Percentiles rank a stretch among this genome's conserved stretches.
phyloP scores from a whole-genome alignment of 768 basidiomycete species.

The Lactarius sp. region DNA sequence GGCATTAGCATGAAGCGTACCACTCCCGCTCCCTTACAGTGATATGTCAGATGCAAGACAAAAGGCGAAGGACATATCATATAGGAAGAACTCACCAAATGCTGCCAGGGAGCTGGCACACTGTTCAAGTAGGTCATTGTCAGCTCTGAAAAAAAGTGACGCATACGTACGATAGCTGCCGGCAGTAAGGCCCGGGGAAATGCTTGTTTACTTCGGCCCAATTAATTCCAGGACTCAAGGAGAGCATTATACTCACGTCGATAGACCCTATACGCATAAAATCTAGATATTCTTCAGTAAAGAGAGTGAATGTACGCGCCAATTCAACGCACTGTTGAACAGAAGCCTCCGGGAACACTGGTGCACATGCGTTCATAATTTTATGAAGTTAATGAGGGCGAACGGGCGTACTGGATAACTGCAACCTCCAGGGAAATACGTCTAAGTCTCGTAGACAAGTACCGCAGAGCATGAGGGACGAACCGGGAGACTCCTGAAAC shows the following conservation, averaged over 20 bases:
- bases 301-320: not conserved
- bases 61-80: not conserved
- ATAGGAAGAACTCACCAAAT: not conserved
- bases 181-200: not conserved
- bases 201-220: not conserved
- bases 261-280: constrained; percentile 1
- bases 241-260: not conserved
- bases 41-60: not conserved
- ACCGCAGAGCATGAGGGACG: not conserved
- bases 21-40: not conserved
- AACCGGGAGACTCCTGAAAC: constrained; percentile 1
- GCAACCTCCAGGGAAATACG: not conserved
- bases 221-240: not conserved
- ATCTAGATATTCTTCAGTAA: not conserved
- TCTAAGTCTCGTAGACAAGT: not conserved
- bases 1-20: not conserved
- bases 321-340: not conserved
- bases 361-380: not conserved
- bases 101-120: not conserved
- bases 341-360: not conserved
- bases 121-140: not conserved
- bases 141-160: not conserved
- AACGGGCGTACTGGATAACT: not conserved
- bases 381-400: not conserved
- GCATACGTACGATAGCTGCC: not conserved